phyloP scores from a whole-genome alignment of 2,329 filamentous ascomycete genomes.

The Nigrospora sphaerica region DNA sequence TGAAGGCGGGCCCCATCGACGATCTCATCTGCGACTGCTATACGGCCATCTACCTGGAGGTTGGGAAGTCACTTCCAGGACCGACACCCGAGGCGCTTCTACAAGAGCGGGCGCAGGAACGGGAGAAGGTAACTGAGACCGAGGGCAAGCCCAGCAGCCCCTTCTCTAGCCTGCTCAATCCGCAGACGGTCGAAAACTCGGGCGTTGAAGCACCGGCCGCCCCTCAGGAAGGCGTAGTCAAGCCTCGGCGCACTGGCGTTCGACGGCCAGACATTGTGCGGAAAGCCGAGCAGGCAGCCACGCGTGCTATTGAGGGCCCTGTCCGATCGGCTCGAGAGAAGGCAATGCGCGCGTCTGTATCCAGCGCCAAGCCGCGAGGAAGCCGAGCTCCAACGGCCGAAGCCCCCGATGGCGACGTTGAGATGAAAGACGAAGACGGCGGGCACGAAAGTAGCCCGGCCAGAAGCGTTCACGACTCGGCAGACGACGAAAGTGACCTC shows the following conservation, averaged over 20 bases:
- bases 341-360: constrained; percentile 41
- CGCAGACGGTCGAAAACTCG: constrained; percentile 30
- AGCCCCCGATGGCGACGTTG: constrained; percentile 26
- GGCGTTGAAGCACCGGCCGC: constrained; percentile 22
- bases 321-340: constrained; percentile 36
- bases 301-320: constrained; percentile 40
- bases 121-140: constrained; percentile 20
- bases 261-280: constrained; percentile 52
- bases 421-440: constrained; percentile 11
- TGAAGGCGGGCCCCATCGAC: constrained; percentile 80
- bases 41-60: constrained; percentile 63
- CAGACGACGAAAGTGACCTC: constrained; percentile 63
- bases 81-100: constrained; percentile 38
- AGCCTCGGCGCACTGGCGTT: constrained; percentile 37
- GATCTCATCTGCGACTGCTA: constrained; percentile 93
- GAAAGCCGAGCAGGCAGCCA: constrained; percentile 53
- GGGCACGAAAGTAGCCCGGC: constrained; percentile 39
- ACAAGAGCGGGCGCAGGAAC: constrained; percentile 35
- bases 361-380: constrained; percentile 37
- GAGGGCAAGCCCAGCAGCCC: constrained; percentile 28
- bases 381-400: constrained; percentile 30
- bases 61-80: constrained; percentile 53
- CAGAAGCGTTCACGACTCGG: constrained; percentile 57
- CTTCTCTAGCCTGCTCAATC: constrained; percentile 35
- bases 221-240: constrained; percentile 27